Conservation (phyloP, 1,284 basidiomycete species). For the Cutaneotrichosporon mucoides region DNA sequence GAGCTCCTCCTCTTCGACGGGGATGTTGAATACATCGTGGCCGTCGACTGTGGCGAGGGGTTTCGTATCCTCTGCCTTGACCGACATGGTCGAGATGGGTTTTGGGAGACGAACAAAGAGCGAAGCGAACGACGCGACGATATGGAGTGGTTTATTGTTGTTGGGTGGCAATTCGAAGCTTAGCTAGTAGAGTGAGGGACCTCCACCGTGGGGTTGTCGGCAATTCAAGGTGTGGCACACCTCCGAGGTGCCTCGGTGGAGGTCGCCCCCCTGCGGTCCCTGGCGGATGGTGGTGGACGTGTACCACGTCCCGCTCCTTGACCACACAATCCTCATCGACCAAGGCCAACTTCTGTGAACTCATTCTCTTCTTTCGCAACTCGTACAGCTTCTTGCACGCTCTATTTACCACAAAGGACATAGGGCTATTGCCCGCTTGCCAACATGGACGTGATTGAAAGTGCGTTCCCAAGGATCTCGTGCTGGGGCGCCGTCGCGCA, state of each 20-base stretch:
- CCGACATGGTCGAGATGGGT: conserved; percentile 6
- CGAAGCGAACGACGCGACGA: background rate
- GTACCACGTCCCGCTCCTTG: background rate
- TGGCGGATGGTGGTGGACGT: background rate
- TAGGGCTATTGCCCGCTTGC: background rate
- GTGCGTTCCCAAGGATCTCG: background rate
- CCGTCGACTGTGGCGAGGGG: conserved; percentile 14
- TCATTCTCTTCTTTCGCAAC: too few relatives aligned
- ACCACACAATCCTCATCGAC: too few relatives aligned
- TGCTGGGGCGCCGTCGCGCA: too few relatives aligned
- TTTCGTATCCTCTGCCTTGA: conserved; percentile 17
- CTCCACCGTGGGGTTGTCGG: too few relatives aligned
- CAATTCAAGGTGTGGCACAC: too few relatives aligned
- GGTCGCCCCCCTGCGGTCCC: background rate
- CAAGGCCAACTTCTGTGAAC: too few relatives aligned
- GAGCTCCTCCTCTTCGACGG: conserved; percentile 35
- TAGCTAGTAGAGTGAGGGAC: too few relatives aligned
- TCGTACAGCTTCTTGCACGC: too few relatives aligned
- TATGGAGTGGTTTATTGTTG: background rate
- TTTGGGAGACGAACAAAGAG: too few relatives aligned
- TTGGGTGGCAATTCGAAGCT: conserved; percentile 4
- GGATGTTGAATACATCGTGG: conserved; percentile 20
- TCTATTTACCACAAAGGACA: background rate
- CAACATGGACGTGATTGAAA: conserved; percentile 18
- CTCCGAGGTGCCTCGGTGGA: too few relatives aligned